Conservation (phyloP, 371 early-diverging fungal genomes). For the Nematocida sp. region DNA sequence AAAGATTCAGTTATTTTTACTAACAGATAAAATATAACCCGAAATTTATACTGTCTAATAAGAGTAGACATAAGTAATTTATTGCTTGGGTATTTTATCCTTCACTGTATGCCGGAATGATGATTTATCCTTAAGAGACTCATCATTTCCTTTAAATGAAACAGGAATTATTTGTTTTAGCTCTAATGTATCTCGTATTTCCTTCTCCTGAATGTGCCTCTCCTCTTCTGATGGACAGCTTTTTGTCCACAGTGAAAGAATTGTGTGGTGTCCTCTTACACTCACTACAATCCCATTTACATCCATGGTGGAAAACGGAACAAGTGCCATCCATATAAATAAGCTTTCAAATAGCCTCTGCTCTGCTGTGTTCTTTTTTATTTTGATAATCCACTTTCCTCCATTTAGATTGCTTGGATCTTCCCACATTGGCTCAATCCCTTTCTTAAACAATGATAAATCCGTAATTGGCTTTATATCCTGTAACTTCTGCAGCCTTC, state of each 20-base stretch:
- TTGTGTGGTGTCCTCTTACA: slow-evolving; percentile 62
- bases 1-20: no score
- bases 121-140: slow-evolving; percentile 53
- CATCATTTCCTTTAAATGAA: slow-evolving; percentile 63
- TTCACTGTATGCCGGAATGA: slow-evolving; percentile 42
- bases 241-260: slow-evolving; percentile 68
- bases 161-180: slow-evolving; percentile 62
- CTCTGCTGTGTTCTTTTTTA: slow-evolving; percentile 84
- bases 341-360: slow-evolving; percentile 74
- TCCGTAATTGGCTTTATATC: slow-evolving; percentile 83
- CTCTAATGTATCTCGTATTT: slow-evolving; percentile 63
- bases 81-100: background rate
- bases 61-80: background rate
- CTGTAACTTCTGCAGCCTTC: slow-evolving; percentile 71
- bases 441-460: slow-evolving; percentile 85
- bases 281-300: slow-evolving; percentile 68
- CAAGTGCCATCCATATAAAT: slow-evolving; percentile 54
- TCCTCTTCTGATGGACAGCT: slow-evolving; percentile 52
- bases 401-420: slow-evolving; percentile 82
- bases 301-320: slow-evolving; percentile 62
- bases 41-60: background rate
- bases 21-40: background rate
- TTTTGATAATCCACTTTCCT: slow-evolving; percentile 90
- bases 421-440: slow-evolving; percentile 94
- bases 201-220: slow-evolving; percentile 57